Percentiles rank a stretch among this genome's conserved stretches.
These are phyloP conservation scores for Rubus idaeus DNA, from an alignment of 306 rosid species.

Conservation along the genomic window DNA sequence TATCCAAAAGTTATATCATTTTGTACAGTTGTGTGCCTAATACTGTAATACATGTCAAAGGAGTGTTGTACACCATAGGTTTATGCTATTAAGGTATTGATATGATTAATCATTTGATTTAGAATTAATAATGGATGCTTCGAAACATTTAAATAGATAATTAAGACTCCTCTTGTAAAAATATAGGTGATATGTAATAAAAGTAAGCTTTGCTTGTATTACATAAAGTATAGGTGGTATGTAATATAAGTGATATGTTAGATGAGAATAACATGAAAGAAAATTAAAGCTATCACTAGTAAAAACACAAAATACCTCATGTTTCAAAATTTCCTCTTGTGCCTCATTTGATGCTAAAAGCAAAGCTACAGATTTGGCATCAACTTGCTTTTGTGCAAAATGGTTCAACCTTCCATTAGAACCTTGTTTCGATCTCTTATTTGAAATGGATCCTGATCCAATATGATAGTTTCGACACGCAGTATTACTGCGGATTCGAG, in stretches of 20 bases:
- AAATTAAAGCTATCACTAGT: background rate
- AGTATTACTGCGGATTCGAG: conserved; percentile 64
- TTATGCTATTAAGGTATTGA: background rate
- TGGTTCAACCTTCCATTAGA: conserved; percentile 64
- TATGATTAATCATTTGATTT: background rate
- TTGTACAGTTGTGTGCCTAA: too few species aligned
- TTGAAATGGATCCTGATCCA: conserved; percentile 53
- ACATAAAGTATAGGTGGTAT: background rate
- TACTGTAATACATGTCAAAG: background rate
- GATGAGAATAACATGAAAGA: background rate
- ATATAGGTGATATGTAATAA: background rate
- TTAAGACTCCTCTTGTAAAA: background rate
- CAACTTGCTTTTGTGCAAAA: conserved; percentile 52
- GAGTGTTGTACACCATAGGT: background rate
- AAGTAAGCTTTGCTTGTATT: background rate
- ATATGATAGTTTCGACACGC: conserved; percentile 67
- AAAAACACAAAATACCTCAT: conserved; percentile 52
- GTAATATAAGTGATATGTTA: background rate
- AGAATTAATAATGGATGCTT: background rate
- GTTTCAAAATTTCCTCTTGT: conserved; percentile 67
- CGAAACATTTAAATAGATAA: background rate
- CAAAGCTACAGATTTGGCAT: conserved; percentile 63
- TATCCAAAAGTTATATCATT: too few species aligned
- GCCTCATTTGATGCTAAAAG: conserved; percentile 70
- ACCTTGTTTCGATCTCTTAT: conserved; percentile 57